A percentile compares a stretch with the other conserved stretches of the same genome.
phyloP scores from a whole-genome alignment of 352 stramenopile genomes.

The Pythium utonaiense region DNA sequence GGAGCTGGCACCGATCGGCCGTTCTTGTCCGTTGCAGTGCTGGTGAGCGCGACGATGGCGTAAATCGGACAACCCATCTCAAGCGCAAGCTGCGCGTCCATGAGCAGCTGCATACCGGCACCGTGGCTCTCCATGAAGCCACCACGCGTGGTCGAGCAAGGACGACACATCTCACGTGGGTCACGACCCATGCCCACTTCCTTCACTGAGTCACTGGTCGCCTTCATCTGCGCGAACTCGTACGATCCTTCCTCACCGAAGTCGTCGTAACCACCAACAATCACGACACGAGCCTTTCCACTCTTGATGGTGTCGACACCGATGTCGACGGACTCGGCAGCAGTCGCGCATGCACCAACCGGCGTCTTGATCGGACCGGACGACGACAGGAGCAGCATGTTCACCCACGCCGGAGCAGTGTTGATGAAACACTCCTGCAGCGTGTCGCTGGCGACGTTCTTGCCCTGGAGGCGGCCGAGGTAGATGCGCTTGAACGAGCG shows the following conservation, averaged over 20 bases:
- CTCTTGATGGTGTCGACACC: constrained; percentile 87
- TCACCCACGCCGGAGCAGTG: constrained; percentile 85
- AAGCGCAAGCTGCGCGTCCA: constrained; percentile 83
- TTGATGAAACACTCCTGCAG: constrained; percentile 89
- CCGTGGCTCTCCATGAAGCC: constrained; percentile 90
- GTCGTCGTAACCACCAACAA: constrained; percentile 86
- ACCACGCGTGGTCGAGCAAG: constrained; percentile 69
- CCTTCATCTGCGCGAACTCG: constrained; percentile 90
- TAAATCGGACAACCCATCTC: constrained; percentile 89
- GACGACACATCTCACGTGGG: constrained; percentile 80
- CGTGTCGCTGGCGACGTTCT: constrained; percentile 70
- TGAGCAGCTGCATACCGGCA: constrained; percentile 84
- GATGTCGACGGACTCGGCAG: constrained; percentile 85
- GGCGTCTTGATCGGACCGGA: constrained; percentile 88
- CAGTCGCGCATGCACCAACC: constrained; percentile 82
- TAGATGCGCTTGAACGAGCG: constrained; percentile 77
- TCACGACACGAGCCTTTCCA: constrained; percentile 79
- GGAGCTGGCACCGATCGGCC: constrained; percentile 79
- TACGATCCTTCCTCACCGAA: constrained; percentile 84
- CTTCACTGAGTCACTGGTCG: constrained; percentile 83
- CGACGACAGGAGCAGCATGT: constrained; percentile 86
- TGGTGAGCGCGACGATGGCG: constrained; percentile 74
- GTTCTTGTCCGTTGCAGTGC: constrained; percentile 88
- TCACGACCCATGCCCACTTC: constrained; percentile 73
- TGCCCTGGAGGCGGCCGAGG: constrained; percentile 59